Conservation (phyloP, 352 stramenopile species). For the Peronospora destructor region DNA sequence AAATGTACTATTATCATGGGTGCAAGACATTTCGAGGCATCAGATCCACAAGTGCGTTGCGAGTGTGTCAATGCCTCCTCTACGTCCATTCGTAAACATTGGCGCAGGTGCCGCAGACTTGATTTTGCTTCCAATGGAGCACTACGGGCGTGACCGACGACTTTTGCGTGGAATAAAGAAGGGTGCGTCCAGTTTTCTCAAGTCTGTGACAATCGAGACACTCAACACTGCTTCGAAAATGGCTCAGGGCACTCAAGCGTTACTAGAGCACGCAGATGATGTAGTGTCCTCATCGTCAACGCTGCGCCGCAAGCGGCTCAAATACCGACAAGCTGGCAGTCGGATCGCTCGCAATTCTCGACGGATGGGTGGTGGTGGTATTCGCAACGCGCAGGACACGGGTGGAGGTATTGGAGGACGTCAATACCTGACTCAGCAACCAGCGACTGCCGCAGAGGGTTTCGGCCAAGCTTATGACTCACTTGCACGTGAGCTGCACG, state of each 20-base stretch:
- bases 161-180: conserved; percentile 82
- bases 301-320: conserved; percentile 60
- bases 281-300: conserved; percentile 63
- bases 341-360: conserved; percentile 77
- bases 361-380: conserved; percentile 67
- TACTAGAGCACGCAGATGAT: conserved; percentile 80
- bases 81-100: conserved; percentile 84
- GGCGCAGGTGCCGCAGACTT: conserved; percentile 76
- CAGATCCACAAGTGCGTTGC: conserved; percentile 87
- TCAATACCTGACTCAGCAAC: conserved; percentile 77
- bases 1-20: conserved; percentile 77
- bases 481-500: conserved; percentile 72
- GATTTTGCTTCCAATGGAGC: conserved; percentile 81
- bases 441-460: conserved; percentile 71
- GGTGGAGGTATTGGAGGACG: conserved; percentile 71
- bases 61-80: conserved; percentile 79
- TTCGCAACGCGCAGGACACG: conserved; percentile 61
- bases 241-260: conserved; percentile 70
- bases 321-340: conserved; percentile 71
- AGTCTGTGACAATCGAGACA: conserved; percentile 84
- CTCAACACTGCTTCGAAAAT: conserved; percentile 81
- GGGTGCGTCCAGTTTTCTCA: conserved; percentile 81
- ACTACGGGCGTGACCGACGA: conserved; percentile 76
- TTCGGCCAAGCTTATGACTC: conserved; percentile 84
- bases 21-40: conserved; percentile 82